These are phyloP conservation scores for Citeromyces hawaiiensis DNA, from an alignment of 1,139 yeast genomes.

Conservation along the genomic window DNA sequence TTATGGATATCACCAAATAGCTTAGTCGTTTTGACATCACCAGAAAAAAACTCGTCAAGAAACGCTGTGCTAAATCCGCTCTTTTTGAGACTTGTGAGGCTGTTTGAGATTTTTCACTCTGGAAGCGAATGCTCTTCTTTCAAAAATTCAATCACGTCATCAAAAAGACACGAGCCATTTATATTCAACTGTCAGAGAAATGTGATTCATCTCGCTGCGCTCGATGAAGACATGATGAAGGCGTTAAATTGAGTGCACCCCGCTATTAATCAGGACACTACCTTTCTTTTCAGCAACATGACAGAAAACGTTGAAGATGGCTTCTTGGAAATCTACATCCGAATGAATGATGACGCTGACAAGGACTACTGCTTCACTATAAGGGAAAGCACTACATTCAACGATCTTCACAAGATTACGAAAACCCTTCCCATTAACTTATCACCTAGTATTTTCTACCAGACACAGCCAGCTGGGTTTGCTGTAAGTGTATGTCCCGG, in stretches of 20 bases:
- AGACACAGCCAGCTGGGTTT: conserved; percentile 51
- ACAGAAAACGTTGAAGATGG: conserved; percentile 4
- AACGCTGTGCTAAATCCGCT: too few relatives aligned
- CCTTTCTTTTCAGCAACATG: not conserved
- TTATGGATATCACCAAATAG: too few relatives aligned
- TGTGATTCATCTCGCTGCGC: too few relatives aligned
- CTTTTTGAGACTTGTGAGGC: too few relatives aligned
- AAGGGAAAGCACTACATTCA: conserved; percentile 39
- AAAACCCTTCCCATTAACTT: conserved; percentile 56
- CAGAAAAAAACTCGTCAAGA: too few relatives aligned
- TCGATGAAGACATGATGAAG: too few relatives aligned
- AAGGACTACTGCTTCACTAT: conserved; percentile 86
- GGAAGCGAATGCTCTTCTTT: too few relatives aligned
- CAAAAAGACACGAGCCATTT: too few relatives aligned
- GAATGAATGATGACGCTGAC: conserved; percentile 76
- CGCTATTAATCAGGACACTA: not conserved
- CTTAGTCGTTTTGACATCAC: too few relatives aligned
- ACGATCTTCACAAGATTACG: conserved; percentile 49
- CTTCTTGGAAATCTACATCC: conserved; percentile 54
- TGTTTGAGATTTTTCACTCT: too few relatives aligned
- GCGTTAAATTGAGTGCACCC: not conserved
- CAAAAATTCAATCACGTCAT: too few relatives aligned
- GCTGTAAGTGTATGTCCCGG: conserved; percentile 72
- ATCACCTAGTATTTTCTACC: conserved; percentile 68
- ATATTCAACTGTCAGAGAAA: too few relatives aligned